Conservation (phyloP, 306 rosid genomes). For the Rosa multiflora region DNA sequence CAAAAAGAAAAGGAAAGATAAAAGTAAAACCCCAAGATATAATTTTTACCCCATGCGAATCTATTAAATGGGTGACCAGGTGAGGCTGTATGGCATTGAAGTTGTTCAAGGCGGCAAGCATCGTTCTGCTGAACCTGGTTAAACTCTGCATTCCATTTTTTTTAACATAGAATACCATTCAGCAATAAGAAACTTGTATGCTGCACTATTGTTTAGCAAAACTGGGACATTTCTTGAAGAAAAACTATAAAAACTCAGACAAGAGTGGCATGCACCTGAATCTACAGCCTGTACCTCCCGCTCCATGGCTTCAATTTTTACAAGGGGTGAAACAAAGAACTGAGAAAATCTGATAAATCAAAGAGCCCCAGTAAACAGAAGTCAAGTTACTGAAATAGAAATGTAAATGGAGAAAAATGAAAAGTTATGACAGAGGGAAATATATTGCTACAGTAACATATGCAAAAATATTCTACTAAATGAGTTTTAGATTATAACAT, state of each 20-base stretch:
- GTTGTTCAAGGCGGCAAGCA: conserved; percentile 88
- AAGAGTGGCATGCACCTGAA: conserved; percentile 63
- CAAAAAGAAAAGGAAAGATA: not conserved
- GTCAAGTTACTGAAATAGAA: not conserved
- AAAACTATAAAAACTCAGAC: conserved; percentile 19
- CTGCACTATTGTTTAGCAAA: conserved; percentile 26
- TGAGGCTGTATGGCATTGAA: conserved; percentile 82
- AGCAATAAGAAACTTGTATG: conserved; percentile 33
- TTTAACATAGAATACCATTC: conserved; percentile 35
- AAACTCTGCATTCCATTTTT: conserved; percentile 62
- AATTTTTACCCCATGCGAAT: conserved; percentile 76
- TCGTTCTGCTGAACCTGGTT: conserved; percentile 89
- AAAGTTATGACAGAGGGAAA: not conserved
- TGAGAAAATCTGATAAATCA: conserved; percentile 72
- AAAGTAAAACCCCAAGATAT: conserved; percentile 24
- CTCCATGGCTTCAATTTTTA: conserved; percentile 91
- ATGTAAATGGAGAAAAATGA: conserved; percentile 8
- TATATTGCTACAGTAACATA: not conserved
- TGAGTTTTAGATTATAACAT: not conserved
- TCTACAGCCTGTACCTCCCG: conserved; percentile 96
- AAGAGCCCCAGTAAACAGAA: conserved; percentile 21
- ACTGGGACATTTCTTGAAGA: conserved; percentile 12
- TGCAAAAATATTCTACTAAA: not conserved
- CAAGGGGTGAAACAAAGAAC: conserved; percentile 94
- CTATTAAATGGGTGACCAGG: conserved; percentile 79